Percentiles rank a stretch among this genome's conserved stretches.
phyloP scores from a whole-genome alignment of 2,329 filamentous ascomycete genomes.

The Pseudogymnoascus sp. region DNA sequence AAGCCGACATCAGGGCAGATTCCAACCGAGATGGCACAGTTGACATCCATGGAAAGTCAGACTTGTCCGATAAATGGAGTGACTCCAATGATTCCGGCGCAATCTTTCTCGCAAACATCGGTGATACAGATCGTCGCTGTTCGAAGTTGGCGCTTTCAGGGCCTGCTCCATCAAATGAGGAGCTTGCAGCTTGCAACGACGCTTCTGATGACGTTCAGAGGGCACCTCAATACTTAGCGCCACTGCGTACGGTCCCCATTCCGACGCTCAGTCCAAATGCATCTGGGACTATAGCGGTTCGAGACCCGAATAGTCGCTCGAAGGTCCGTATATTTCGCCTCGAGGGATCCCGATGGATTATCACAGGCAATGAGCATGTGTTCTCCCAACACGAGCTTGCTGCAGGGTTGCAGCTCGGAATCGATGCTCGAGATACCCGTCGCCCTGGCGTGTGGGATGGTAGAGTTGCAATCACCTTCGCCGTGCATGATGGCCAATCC shows the following conservation, averaged over 20 bases:
- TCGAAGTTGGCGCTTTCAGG: constrained; percentile 12
- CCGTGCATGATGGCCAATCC: background rate
- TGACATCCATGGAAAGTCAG: constrained; percentile 19
- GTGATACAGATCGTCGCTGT: constrained; percentile 29
- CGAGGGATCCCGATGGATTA: background rate
- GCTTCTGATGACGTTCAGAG: constrained; percentile 30
- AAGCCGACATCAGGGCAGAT: constrained; percentile 29
- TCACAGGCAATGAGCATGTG: background rate
- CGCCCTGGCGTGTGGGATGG: background rate
- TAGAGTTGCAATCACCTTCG: background rate
- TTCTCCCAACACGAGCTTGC: background rate
- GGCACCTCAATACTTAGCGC: constrained; percentile 28
- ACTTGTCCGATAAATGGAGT: constrained; percentile 20
- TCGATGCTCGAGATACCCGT: background rate
- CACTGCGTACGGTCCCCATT: constrained; percentile 25
- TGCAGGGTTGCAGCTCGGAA: background rate
- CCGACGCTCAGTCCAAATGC: background rate
- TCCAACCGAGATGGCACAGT: constrained; percentile 32
- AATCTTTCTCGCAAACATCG: constrained; percentile 34
- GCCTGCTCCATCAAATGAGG: constrained; percentile 19
- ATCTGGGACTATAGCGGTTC: background rate
- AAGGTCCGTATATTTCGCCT: background rate
- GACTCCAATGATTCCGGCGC: constrained; percentile 26
- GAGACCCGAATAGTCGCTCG: background rate
- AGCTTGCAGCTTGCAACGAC: constrained; percentile 31